A percentile compares a stretch with the other conserved stretches of the same genome.
phyloP scores from a whole-genome alignment of 169 alveolate genomes.

The Plasmodium vivax region DNA sequence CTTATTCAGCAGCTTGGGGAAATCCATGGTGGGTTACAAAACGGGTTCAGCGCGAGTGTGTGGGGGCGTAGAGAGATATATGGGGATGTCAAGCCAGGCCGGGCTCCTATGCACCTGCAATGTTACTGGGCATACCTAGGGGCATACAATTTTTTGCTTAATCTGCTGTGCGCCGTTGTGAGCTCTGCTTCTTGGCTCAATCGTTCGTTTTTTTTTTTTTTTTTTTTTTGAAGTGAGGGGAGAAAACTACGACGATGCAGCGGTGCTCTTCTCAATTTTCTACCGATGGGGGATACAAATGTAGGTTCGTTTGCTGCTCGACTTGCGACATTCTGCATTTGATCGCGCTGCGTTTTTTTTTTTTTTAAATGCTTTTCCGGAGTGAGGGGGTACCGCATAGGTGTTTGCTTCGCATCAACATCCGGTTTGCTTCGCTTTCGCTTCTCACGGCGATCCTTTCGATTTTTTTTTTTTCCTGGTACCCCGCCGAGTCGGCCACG shows the following conservation, averaged over 20 bases:
- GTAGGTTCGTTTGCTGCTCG: not conserved
- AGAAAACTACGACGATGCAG: not conserved
- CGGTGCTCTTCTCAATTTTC: not conserved
- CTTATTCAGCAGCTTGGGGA: constrained; percentile 51
- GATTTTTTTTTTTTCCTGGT: not conserved
- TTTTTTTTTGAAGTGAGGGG: not conserved
- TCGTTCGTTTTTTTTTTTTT: no score
- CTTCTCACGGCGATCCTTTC: not conserved
- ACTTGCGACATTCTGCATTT: not conserved
- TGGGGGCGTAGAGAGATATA: not conserved
- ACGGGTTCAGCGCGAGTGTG: not conserved
- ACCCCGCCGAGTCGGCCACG: not conserved
- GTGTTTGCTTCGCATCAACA: not conserved
- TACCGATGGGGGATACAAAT: not conserved
- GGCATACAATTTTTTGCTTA: not conserved
- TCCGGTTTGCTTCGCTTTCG: no score
- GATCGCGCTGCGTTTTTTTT: not conserved
- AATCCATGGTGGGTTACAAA: constrained; percentile 30
- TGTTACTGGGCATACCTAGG: not conserved
- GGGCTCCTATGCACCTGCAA: not conserved
- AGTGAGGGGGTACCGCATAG: not conserved
- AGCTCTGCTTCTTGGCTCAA: not conserved
- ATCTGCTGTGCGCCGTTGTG: not conserved
- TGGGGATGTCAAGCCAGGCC: not conserved
- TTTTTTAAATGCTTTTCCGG: not conserved